phyloP scores from a whole-genome alignment of 495 filamentous ascomycete species.

The Penicillium alfredii region DNA sequence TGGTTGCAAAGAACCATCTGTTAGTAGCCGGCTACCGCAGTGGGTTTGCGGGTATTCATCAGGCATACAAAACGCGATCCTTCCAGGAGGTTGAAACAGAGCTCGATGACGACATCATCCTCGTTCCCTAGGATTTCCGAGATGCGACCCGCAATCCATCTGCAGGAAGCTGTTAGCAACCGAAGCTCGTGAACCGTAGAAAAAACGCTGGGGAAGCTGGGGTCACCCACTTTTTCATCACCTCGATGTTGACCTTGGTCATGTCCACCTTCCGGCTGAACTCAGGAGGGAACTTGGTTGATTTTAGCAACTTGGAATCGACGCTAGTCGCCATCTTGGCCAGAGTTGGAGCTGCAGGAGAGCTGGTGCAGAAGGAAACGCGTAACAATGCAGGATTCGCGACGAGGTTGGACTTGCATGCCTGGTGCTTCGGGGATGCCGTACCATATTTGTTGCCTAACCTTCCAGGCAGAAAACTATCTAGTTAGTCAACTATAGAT shows the following conservation, averaged over 20 bases:
- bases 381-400: too few species aligned
- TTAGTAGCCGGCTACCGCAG: slow-evolving; percentile 6
- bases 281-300: slow-evolving; percentile 90
- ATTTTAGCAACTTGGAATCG: slow-evolving; percentile 78
- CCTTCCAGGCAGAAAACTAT: too few species aligned
- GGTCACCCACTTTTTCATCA: slow-evolving; percentile 82
- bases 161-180: slow-evolving; percentile 27
- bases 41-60: slow-evolving; percentile 2
- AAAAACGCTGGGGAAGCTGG: slow-evolving; percentile 8
- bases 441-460: too few species aligned
- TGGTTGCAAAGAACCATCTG: slow-evolving; percentile 29
- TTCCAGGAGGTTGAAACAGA: slow-evolving; percentile 85
- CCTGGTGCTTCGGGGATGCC: too few species aligned
- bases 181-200: not conserved
- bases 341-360: not conserved
- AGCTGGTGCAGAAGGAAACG: not conserved
- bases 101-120: slow-evolving; percentile 91
- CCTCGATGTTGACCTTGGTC: slow-evolving; percentile 91
- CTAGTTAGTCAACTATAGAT: too few species aligned
- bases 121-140: slow-evolving; percentile 82
- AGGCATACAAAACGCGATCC: slow-evolving; percentile 67
- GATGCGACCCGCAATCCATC: slow-evolving; percentile 88
- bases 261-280: slow-evolving; percentile 96
- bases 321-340: slow-evolving; percentile 64
- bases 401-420: too few species aligned